Base-by-base conservation (phyloP, 164 flowering plant genomes). In the grape (Vitis vinifera) region DNA sequence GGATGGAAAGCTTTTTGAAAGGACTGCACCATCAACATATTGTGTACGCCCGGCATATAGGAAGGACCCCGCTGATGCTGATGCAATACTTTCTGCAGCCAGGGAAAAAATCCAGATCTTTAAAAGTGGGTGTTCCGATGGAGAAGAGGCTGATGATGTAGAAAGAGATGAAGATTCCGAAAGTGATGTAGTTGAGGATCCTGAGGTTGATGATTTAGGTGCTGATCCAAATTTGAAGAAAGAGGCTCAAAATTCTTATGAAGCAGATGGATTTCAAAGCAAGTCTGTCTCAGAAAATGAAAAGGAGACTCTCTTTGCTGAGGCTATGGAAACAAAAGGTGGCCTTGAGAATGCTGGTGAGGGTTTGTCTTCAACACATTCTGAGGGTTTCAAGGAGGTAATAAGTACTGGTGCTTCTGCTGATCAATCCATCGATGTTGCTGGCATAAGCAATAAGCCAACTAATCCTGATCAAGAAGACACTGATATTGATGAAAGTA, bases 11-110 rank as follows among this genome's bases (percentile, higher is more conserved):
- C 92, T 94, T 68, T 92, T 94, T 70, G 98, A 94, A 80, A 88
- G 98, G 76, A 87, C 85, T 56, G 97, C 97, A 63, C 98, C 98
- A 62, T 94, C 98, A 48, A 92, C 97, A 12, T 94, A 94, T 72
- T 91, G 97, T 75, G 89, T 92, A 14, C 89, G 93, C 11, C 16
- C 88, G 62, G 78, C 93, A 48, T 92, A 78, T 70, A 82, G 97
- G 71, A 92, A 90, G 77, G 97, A 94, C 57, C 88, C 94, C 51
- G 85, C 78, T 63, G 90, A 89, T 82, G 90, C 93, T 29, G 97
- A 92, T 47, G 83, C 84, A 49, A 82, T 94, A 67, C 82, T 94
- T 31, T 68, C 89, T 64, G 80, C 85, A 15, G 98, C 98, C 23
- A 82, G 90, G 69, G 92, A 89, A 62, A 94, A 79, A 77, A 83